phyloP scores from a whole-genome alignment of 257 asterid species.

The Solanum sejunctum region DNA sequence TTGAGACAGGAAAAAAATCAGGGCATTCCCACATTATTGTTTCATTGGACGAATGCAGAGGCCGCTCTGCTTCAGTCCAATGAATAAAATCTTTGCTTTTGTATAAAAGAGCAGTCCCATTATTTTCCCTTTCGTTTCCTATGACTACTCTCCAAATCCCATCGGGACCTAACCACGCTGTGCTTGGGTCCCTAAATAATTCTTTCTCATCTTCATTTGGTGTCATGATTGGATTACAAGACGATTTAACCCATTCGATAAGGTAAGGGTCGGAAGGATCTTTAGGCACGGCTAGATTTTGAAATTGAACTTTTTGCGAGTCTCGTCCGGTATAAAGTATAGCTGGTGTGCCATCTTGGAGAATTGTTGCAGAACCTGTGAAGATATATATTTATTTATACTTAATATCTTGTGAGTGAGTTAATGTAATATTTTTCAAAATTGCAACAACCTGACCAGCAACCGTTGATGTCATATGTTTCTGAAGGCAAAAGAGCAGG shows the following conservation, averaged over 20 bases:
- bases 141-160: conserved; percentile 27
- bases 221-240: conserved; percentile 33
- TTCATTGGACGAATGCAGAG: conserved; percentile 12
- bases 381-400: too few species aligned
- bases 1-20: conserved; percentile 24
- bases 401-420: too few species aligned
- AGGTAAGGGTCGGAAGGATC: conserved; percentile 40
- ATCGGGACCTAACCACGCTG: conserved; percentile 30
- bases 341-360: conserved; percentile 26
- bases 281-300: conserved; percentile 43
- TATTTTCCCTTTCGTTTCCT: conserved; percentile 8
- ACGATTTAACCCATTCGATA: conserved; percentile 35
- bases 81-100: conserved; percentile 22
- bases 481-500: conserved; percentile 32
- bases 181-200: conserved; percentile 32
- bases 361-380: conserved; percentile 31
- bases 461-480: conserved; percentile 15
- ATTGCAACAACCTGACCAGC: not conserved
- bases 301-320: conserved; percentile 24
- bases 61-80: conserved; percentile 11
- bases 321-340: conserved; percentile 44
- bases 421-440: too few species aligned
- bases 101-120: conserved; percentile 17
- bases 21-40: conserved; percentile 48
- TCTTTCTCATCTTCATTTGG: not conserved